Base-by-base conservation (phyloP, 192 early-diverging fungal species). In the Lobosporangium transversale region DNA sequence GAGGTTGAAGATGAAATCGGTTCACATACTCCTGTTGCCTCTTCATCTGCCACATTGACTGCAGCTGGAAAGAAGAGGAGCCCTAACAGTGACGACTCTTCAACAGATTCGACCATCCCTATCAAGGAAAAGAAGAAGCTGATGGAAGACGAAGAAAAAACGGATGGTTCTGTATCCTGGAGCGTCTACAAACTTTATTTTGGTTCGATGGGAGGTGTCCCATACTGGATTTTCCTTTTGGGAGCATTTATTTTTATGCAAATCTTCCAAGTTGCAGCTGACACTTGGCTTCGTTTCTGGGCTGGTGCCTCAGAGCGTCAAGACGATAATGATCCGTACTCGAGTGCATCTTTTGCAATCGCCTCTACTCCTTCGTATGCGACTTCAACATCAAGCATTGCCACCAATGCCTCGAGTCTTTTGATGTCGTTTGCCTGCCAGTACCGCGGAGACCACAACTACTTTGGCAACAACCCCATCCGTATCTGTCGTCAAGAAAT, bases 131-230 rank as follows among this genome's bases (percentile, higher is more conserved):
- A 65, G 26, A 75, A 79, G 45, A 80, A 87, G 66, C 79, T 98
- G 35, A 93, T 94, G 49, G 78, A 88, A 33, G 92, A 93, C 10
- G 98, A 99, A 70, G 90, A 93, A 64, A 88, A 89, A 45, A 91
- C 89, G 21, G 86, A 88, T 20, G 98, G 98, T 0, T 84, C 86
- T 52, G 94, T 98, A 53, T 85, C 84, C 26, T 85, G 79, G 23
- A 43, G 62, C 7, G 90, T 98, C 8, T 98, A 95, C 87, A 62
- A 88, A n/a, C 71, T 84, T 7, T 99, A 97, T 71, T 85, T 91
- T 67, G 78, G 79, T 30, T 89, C 89, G 23, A 88, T 90, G 44
- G 92, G 92, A 18, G 79, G 87, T 20, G 68, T 66, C 40, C 67
- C 76, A 45, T 87, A 81, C 79, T 94, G 92, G 91, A 54, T 86